Evolutionary conservation across 2,329 filamentous ascomycete genomes (phyloP), one percentile per base, ranked within the genome.

Genomic region (Fusarium hainanense): DNA sequence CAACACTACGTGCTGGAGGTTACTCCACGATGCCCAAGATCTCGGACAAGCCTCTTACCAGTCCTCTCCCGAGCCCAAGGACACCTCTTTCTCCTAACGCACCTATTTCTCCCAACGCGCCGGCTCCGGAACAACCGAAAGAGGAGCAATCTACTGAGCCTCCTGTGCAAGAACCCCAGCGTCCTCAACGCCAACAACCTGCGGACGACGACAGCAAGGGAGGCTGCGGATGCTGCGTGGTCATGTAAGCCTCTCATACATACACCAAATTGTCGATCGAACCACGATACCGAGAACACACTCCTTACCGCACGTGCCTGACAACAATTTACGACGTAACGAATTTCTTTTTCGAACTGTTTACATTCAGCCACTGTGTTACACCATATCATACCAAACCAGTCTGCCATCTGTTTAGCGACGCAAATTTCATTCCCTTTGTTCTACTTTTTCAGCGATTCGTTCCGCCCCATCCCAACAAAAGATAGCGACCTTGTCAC

Each of bases 1-100:
- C 85, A 18, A 81, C 81, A 7, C 76, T 81, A 25, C 77, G 79
- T 20, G 77, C 77, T 54, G 85, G 82, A 57, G 82, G 86, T 6
- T 90, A 90, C 76, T 89, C 88, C 41, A 89, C 88, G 18, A 90
- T 90, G 84, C 88, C 88, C 42, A 88, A 83, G 77, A 89, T 89
- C 43, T 76, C 77, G 7, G 78, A 80, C 69, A 80, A 78, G 59
- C 69, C 72, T 7, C 62, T 70, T 44, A 79, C 71, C 54, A 79
- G 74, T 41, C 77, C 79, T 18, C 61, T 86, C 21, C 77, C 81
- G 3, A 87, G 84, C 68, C 84, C 85, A 34, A 79, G 82, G 68
- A 80, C 83, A 10, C 81, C 86, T 10, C 67, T 71, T 21, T 75
- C 73, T 5, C 72, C 87, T 82, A 78, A 72, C 54, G 66, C 71